Evolutionary conservation across 2,329 filamentous ascomycete genomes (phyloP).

Genomic region (Trichoderma sp.): DNA sequence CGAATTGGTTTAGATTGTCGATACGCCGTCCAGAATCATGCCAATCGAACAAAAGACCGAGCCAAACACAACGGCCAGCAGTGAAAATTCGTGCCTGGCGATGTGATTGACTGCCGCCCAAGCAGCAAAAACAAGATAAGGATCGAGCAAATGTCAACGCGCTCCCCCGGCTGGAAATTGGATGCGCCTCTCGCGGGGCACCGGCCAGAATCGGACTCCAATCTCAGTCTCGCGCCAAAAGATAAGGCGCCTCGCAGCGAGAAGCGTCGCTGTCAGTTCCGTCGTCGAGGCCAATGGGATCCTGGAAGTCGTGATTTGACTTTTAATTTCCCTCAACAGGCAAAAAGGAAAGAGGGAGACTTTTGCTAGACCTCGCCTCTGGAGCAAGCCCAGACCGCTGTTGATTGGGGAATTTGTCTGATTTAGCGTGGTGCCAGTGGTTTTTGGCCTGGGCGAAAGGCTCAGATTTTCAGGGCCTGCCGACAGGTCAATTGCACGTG

Average conservation of each 20-base stretch:
- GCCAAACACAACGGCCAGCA: not conserved
- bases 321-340: not conserved
- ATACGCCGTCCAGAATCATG: not conserved
- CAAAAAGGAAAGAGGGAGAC: not conserved
- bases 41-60: not conserved
- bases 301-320: not conserved
- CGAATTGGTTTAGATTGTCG: not conserved
- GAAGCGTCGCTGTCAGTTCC: slow-evolving; percentile 9
- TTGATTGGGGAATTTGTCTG: slow-evolving; percentile 16
- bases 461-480: not conserved
- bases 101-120: not conserved
- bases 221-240: slow-evolving; percentile 9
- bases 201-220: slow-evolving; percentile 12
- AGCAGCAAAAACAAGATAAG: not conserved
- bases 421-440: not conserved
- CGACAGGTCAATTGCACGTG: not conserved
- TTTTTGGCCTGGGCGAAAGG: not conserved
- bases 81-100: not conserved
- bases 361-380: slow-evolving; percentile 6
- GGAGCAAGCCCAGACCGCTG: slow-evolving; percentile 14
- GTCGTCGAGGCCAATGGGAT: not conserved
- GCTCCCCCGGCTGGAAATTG: not conserved
- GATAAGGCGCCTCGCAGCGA: slow-evolving; percentile 7
- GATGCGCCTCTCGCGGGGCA: slow-evolving; percentile 13
- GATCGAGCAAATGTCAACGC: not conserved